Evolutionary conservation across 2,329 filamentous ascomycete species (phyloP), one percentile per base, ranked within the genome.

Genomic region (Aspergillus phoenicis): DNA sequence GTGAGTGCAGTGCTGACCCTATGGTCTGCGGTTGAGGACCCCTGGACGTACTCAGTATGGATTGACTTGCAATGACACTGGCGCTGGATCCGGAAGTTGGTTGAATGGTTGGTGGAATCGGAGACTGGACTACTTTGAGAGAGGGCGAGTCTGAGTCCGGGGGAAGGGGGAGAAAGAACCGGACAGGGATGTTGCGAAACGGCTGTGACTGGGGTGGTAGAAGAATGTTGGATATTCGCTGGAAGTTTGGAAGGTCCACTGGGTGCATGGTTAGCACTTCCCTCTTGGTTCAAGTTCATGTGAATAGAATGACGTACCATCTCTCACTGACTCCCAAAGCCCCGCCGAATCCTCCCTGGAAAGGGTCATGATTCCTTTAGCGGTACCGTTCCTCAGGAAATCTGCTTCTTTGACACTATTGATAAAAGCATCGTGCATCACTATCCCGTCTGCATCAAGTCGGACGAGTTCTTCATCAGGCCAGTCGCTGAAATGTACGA

Each of bases 331-430:
- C 66, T 88, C 85, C 92, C 93, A 97, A 36, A 97, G 82, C 33
- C 89, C 85, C 7, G 88, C 91, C 13, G 91, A 95, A 74, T 96
- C 88, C 49, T 91, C 87, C 74, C 93, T 93, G 62, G 89, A 92
- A 70, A 97, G 81, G 57, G 88, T 89, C 91, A 97, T 96, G 71
- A 96, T 93, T 62, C 90, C 89, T 73, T 94, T 93, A 15, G 91
- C 92, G 57, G 90, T 95, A 48, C 93, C 92, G 68, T 95, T 94
- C 55, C 93, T 87, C 54, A 96, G 82, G 68, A 93, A 96, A 76
- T 97, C 93, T 30, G 93, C 93, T 83, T 90, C 88, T 72, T 91
- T 91, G 63, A 90, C 87, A 56, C 83, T 86, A 66, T 90, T 89
- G 57, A 89, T 87, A 70, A 86, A 91, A 0, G 86, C 81, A 71